These are phyloP conservation scores for Magnusiomyces magnusii DNA, from an alignment of 1,139 yeast genomes.

Conservation along the genomic window DNA sequence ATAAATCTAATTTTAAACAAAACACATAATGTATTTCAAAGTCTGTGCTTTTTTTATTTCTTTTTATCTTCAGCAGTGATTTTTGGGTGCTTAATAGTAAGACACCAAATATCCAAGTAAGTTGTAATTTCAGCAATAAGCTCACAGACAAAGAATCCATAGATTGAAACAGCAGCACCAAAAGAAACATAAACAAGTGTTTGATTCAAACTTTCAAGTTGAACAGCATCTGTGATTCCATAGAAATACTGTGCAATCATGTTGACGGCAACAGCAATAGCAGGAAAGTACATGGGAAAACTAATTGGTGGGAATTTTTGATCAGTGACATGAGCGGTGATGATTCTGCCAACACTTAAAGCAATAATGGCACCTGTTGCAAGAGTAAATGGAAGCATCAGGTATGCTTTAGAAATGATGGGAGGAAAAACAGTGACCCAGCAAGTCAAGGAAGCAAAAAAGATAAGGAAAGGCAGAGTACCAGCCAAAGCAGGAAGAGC, in stretches of 20 bases:
- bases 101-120: constrained; percentile 77
- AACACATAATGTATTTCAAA: neutral
- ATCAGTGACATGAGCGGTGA: constrained; percentile 75
- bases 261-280: constrained; percentile 43
- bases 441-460: constrained; percentile 48
- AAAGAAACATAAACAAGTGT: constrained; percentile 56
- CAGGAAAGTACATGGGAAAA: constrained; percentile 63
- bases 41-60: neutral
- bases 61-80: constrained; percentile 6
- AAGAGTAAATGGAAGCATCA: constrained; percentile 51
- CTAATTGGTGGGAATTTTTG: constrained; percentile 70
- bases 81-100: constrained; percentile 75
- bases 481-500: constrained; percentile 49
- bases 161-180: constrained; percentile 70
- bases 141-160: constrained; percentile 72
- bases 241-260: constrained; percentile 20
- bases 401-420: constrained; percentile 37
- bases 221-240: constrained; percentile 8
- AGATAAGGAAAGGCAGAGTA: constrained; percentile 59
- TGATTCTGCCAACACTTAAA: constrained; percentile 81
- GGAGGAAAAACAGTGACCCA: constrained; percentile 42
- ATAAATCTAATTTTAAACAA: too few species aligned
- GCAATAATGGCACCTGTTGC: constrained; percentile 74
- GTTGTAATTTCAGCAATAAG: constrained; percentile 76
- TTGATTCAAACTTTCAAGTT: constrained; percentile 21